phyloP scores from a whole-genome alignment of 768 basidiomycete genomes.

The Xerocomellus amylosporus region DNA sequence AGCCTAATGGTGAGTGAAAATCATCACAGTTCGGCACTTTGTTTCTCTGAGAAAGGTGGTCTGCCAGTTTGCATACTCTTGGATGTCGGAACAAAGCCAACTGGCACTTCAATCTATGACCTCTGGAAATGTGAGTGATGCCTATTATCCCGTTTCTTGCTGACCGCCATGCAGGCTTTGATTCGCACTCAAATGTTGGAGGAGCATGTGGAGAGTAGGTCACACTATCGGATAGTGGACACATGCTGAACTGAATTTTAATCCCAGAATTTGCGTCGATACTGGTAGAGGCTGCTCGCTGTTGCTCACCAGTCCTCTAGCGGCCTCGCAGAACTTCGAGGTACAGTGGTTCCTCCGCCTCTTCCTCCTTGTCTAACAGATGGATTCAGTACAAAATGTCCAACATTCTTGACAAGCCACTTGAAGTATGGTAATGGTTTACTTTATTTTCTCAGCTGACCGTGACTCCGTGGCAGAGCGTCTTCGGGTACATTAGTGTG shows the following conservation, averaged over 20 bases:
- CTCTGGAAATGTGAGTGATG: constrained; percentile 79
- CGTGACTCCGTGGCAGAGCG: constrained; percentile 44
- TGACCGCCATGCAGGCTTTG: constrained; percentile 49
- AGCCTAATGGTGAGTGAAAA: constrained; percentile 64
- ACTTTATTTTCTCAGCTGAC: not conserved
- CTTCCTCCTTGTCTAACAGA: not conserved
- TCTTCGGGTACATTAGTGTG: constrained; percentile 85
- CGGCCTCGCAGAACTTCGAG: constrained; percentile 96
- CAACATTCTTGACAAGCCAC: constrained; percentile 92
- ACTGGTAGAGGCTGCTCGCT: constrained; percentile 70
- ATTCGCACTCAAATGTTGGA: constrained; percentile 80
- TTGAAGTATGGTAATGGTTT: constrained; percentile 60
- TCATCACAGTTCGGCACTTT: not conserved
- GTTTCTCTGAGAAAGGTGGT: not conserved
- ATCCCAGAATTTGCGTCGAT: constrained; percentile 73
- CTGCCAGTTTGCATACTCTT: constrained; percentile 77
- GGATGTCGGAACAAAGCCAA: constrained; percentile 95
- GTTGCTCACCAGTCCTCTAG: constrained; percentile 69
- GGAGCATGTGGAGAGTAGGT: constrained; percentile 92
- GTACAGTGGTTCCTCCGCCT: constrained; percentile 29
- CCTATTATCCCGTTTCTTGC: not conserved
- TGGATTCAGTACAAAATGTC: constrained; percentile 81
- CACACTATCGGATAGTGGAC: not conserved
- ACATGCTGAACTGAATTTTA: not conserved
- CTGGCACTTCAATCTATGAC: constrained; percentile 91